Percentiles rank a stretch among this genome's conserved stretches.
These are phyloP conservation scores for Zygoascus biomembranicola DNA, from an alignment of 805 yeast species.

Conservation along the genomic window DNA sequence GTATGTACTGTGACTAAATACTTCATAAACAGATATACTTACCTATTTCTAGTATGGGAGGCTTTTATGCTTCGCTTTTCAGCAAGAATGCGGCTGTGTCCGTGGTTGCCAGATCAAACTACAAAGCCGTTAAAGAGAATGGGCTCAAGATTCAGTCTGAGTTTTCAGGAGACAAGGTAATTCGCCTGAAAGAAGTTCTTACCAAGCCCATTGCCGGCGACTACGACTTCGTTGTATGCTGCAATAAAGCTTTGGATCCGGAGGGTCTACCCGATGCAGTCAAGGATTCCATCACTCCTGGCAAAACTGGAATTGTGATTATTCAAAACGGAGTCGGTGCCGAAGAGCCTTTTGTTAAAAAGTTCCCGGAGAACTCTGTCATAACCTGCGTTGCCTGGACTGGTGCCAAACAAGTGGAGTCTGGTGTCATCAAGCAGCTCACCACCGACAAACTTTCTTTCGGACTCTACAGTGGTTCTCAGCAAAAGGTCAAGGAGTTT, in stretches of 20 bases:
- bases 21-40: neutral
- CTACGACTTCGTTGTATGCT: conserved; percentile 9
- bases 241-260: conserved; percentile 12
- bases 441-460: conserved; percentile 40
- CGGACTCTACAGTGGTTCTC: conserved; percentile 35
- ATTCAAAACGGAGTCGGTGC: conserved; percentile 14
- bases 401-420: conserved; percentile 4
- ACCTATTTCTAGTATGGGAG: neutral
- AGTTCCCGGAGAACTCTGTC: conserved; percentile 10
- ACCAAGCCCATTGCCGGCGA: neutral
- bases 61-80: neutral
- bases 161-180: neutral
- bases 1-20: neutral
- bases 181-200: neutral
- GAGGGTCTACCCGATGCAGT: conserved; percentile 28
- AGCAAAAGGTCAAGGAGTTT: conserved; percentile 29
- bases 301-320: conserved; percentile 11
- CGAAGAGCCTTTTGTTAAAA: conserved; percentile 7
- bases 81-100: neutral
- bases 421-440: conserved; percentile 23
- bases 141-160: neutral
- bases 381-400: conserved; percentile 10
- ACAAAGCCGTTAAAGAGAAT: neutral
- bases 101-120: neutral
- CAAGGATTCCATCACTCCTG: conserved; percentile 7